phyloP scores from a whole-genome alignment of 2,329 filamentous ascomycete species.

The Diaporthe eres region DNA sequence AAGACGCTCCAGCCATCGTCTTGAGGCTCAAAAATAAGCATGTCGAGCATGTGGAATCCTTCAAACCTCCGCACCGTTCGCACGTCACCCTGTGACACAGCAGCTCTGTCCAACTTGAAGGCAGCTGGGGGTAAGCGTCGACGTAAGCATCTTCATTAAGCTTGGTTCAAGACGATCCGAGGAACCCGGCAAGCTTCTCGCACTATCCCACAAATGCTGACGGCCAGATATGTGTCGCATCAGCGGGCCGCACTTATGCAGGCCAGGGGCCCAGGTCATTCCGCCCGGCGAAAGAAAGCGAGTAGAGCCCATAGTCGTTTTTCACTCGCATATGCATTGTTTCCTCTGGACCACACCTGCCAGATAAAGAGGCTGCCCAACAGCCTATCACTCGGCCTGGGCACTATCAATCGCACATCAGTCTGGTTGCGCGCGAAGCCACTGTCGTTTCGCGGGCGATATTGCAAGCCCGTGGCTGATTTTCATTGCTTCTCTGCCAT shows the following conservation, averaged over 20 bases:
- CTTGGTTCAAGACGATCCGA: not conserved
- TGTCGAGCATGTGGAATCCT: not conserved
- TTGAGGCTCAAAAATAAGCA: not conserved
- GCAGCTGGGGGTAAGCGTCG: not conserved
- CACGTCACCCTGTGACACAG: too few species aligned
- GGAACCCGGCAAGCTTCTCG: not conserved
- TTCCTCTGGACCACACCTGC: not conserved
- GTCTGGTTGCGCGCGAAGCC: not conserved
- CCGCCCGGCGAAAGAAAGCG: not conserved
- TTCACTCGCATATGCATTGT: not conserved
- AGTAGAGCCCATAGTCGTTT: not conserved
- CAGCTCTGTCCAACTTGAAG: too few species aligned
- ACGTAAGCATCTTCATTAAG: not conserved
- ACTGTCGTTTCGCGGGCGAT: not conserved
- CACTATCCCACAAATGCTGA: not conserved
- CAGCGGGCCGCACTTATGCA: not conserved
- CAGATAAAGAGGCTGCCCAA: not conserved
- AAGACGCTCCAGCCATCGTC: too few species aligned
- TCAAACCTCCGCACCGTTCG: not conserved
- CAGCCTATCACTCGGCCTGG: not conserved
- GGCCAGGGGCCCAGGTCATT: not conserved
- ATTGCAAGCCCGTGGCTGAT: not conserved
- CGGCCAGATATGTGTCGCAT: not conserved
- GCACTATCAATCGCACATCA: not conserved
- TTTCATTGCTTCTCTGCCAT: not conserved